Percentiles rank a stretch among this genome's conserved stretches.
Conservation (phyloP, 1,284 basidiomycete genomes). For the Athelia sp. region DNA sequence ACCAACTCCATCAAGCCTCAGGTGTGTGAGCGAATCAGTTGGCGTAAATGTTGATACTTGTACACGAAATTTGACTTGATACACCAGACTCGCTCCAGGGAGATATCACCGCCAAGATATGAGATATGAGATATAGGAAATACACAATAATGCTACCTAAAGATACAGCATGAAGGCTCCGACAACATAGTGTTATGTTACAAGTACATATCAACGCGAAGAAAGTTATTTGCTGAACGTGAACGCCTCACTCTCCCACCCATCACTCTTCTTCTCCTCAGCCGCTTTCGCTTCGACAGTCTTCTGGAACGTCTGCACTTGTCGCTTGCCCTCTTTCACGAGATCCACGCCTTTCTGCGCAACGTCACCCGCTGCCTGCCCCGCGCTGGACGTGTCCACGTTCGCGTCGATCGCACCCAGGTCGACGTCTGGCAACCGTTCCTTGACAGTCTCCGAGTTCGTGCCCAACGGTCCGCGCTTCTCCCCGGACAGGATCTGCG, state of each 20-base stretch:
- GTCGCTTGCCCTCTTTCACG: slow-evolving; percentile 32
- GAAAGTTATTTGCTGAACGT: slow-evolving; percentile 8
- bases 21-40: no score
- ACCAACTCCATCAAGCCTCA: no score
- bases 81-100: no score
- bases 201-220: no score
- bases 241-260: slow-evolving; percentile 51
- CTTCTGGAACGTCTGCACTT: slow-evolving; percentile 40
- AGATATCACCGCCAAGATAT: no score
- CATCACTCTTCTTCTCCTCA: slow-evolving; percentile 33
- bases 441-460: slow-evolving; percentile 39
- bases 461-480: slow-evolving; percentile 61
- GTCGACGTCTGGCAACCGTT: slow-evolving; percentile 23
- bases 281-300: slow-evolving; percentile 39
- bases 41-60: no score
- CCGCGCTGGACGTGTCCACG: slow-evolving; percentile 15
- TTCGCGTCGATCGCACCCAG: slow-evolving; percentile 22
- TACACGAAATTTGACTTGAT: no score
- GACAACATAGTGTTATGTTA: no score
- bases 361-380: slow-evolving; percentile 22
- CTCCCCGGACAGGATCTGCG: slow-evolving; percentile 59
- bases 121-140: no score
- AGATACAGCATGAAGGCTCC: no score
- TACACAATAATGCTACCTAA: no score
- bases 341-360: slow-evolving; percentile 25